Base-by-base conservation (phyloP, 108 stramenopile species). In the Nitzschia palea region DNA sequence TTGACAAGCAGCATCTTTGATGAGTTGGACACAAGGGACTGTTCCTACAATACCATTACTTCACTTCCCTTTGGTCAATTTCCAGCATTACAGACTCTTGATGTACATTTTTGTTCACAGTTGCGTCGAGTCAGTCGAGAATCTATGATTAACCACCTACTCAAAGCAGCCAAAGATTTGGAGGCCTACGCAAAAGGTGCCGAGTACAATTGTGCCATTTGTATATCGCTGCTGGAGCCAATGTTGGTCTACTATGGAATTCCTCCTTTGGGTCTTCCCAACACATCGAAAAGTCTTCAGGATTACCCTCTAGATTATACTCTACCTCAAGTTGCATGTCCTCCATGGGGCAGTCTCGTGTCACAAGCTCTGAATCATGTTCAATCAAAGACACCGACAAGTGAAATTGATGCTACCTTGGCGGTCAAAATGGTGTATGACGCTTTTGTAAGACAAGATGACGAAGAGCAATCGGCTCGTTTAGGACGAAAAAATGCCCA, bases 401-500 rank as follows among this genome's bases (percentile, higher is more conserved):
- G 65, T 5, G 64, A 70, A 1, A 67, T 80, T 40, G 53, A 70
- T 28, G 58, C 64, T 22, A 70, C 80, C 0, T 71, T 71, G 42
- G 80, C 86, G 4, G 80, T 93, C 32, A 28, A 69, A 22, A 53
- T 84, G 37, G 82, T 90, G 14, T 78, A 83, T 26, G 47, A 69
- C 31, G 94, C 91, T 33, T 88, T 95, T 58, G 77, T 81, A 28
- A 73, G 70, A 29, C 94, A 95, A 67, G 80, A 92, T 66, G 94
- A 95, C 72, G 80, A 89, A 45, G 94, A 95, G 59, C 82, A 87
- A 57, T 76, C 82, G 2, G 86, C 88, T 43, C 78, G 94, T 22
- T 68, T 95, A 17, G 91, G 85, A 3, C 78, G 94, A 26, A 95
- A 95, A 61, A 95, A 95, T 68, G 59, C 83, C 45, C 94, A 95